A percentile compares a stretch with the other conserved stretches of the same genome.
Evolutionary conservation across 768 basidiomycete species (phyloP).

Genomic region (Cystobasidium ongulense): DNA sequence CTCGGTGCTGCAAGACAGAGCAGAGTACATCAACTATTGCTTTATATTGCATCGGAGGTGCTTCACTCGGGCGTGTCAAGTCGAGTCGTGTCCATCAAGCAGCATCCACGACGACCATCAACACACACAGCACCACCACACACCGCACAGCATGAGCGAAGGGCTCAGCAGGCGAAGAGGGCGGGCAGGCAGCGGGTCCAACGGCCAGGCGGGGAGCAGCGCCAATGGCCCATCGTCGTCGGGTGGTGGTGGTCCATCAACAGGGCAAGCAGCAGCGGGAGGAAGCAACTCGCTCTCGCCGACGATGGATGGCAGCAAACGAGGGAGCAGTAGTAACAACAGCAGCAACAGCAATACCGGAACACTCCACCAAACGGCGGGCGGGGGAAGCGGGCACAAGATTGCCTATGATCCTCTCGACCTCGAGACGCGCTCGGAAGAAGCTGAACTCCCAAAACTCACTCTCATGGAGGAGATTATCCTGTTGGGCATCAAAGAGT

Average conservation of each 20-base stretch:
- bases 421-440: conserved; percentile 57
- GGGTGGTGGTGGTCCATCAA: not conserved
- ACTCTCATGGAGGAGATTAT: conserved; percentile 97
- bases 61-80: too few relatives aligned
- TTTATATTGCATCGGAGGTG: too few relatives aligned
- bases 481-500: conserved; percentile 82
- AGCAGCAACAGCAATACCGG: not conserved
- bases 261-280: not conserved
- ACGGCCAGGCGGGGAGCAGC: not conserved
- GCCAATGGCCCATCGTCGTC: not conserved
- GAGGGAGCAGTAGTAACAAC: not conserved
- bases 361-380: not conserved
- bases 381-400: conserved; percentile 32
- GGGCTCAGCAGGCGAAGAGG: conserved; percentile 25
- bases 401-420: conserved; percentile 90
- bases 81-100: too few relatives aligned
- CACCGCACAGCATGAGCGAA: not conserved
- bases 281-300: not conserved
- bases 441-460: conserved; percentile 65
- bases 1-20: too few relatives aligned
- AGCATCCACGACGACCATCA: too few relatives aligned
- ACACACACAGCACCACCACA: not conserved
- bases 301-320: not conserved
- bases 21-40: too few relatives aligned
- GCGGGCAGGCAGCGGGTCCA: not conserved